Evolutionary conservation across 371 early-diverging fungal species (phyloP).

Genomic region (Mortierella sp.): DNA sequence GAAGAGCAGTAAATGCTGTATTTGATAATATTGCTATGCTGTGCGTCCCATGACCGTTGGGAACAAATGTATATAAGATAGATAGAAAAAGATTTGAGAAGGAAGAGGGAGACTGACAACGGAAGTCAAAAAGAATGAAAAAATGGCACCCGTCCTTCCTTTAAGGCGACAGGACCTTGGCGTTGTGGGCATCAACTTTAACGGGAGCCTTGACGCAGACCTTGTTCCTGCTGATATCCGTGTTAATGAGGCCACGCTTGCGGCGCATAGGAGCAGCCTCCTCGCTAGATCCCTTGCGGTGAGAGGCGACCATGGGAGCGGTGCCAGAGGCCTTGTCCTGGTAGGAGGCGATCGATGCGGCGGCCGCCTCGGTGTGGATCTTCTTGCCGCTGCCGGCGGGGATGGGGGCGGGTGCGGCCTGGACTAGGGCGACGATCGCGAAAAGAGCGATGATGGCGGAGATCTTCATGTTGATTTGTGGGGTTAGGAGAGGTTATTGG

Average conservation of each 20-base stretch:
- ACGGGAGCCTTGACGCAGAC: constrained; percentile 10
- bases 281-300: background rate
- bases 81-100: too few species aligned
- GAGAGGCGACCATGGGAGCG: background rate
- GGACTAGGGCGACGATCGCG: background rate
- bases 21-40: too few species aligned
- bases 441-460: background rate
- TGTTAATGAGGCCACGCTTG: constrained; percentile 10
- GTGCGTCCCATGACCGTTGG: too few species aligned
- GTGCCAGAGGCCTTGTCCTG: background rate
- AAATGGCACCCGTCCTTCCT: background rate
- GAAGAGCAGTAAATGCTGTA: too few species aligned
- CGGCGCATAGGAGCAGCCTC: background rate
- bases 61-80: too few species aligned
- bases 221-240: background rate
- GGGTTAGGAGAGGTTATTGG: background rate
- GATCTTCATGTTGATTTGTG: background rate
- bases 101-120: background rate
- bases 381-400: background rate
- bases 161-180: background rate
- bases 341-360: background rate
- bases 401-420: background rate
- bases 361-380: background rate
- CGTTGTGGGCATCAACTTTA: background rate
- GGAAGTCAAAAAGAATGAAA: background rate